A percentile compares a stretch with the other conserved stretches of the same genome.
Conservation (phyloP, 176 grass and related monocot genomes). For the Cymbopogon citratus region DNA sequence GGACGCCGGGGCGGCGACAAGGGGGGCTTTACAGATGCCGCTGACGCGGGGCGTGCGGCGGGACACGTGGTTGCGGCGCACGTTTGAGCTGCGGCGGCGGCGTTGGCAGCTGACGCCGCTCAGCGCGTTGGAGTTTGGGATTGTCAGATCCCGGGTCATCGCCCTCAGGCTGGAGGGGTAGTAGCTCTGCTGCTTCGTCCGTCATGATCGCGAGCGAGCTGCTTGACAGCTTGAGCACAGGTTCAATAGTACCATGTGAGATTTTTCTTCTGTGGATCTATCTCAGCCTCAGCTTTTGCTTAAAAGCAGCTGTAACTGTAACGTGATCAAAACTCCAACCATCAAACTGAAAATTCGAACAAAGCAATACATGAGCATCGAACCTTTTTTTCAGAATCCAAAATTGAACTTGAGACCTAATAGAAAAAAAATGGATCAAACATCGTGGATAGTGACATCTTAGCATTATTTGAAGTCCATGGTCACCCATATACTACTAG, state of each 20-base stretch:
- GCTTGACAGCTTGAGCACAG: not conserved
- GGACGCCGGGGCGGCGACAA: conserved; percentile 29
- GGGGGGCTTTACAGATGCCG: conserved; percentile 42
- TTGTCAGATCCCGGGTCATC: not conserved
- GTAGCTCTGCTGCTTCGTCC: not conserved
- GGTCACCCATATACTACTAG: no score
- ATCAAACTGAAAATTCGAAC: not conserved
- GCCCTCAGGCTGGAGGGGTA: not conserved
- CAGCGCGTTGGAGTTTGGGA: conserved; percentile 24
- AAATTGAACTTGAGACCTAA: not conserved
- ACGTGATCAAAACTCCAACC: not conserved
- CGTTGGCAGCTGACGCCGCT: conserved; percentile 24
- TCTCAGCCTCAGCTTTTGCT: no score
- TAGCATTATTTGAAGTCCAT: no score
- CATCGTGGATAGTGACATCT: no score
- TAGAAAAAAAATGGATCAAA: no score
- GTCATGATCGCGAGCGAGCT: not conserved
- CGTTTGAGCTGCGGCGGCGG: conserved; percentile 43
- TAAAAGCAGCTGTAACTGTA: no score
- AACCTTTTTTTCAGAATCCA: not conserved
- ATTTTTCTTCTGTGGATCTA: not conserved
- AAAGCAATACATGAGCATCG: no score
- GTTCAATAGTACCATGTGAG: not conserved
- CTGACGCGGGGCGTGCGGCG: not conserved
- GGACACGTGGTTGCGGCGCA: conserved; percentile 34